Percentiles rank a stretch among this genome's conserved stretches.
Evolutionary conservation across 108 stramenopile species (phyloP).

Genomic region (Nannochloropsis salina): DNA sequence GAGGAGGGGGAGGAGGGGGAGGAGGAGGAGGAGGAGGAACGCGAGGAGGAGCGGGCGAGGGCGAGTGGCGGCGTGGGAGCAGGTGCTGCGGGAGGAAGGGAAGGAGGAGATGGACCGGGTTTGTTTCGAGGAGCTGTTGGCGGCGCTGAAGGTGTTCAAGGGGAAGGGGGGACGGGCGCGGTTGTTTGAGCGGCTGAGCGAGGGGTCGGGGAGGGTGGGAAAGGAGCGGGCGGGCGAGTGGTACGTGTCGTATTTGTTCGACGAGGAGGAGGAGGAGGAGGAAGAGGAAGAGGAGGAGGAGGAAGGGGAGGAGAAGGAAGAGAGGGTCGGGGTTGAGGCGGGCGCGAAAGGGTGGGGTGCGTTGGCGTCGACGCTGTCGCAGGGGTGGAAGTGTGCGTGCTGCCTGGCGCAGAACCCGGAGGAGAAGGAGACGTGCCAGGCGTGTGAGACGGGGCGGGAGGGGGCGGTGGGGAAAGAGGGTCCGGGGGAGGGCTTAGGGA

Average conservation of each 20-base stretch:
- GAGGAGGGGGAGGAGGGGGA: background rate
- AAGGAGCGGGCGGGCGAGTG: background rate
- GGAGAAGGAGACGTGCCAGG: background rate
- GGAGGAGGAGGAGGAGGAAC: background rate
- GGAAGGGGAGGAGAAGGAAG: background rate
- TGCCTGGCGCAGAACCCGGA: slow-evolving; percentile 3
- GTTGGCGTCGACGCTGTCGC: background rate
- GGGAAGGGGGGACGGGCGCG: background rate
- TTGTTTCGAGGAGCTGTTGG: background rate
- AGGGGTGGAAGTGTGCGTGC: background rate
- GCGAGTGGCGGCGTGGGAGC: background rate
- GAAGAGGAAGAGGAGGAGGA: background rate
- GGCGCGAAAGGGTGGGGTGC: background rate
- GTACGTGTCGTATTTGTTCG: slow-evolving; percentile 13
- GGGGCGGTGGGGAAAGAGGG: background rate
- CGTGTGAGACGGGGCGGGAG: slow-evolving; percentile 2
- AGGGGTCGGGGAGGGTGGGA: background rate
- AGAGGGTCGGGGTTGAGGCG: background rate
- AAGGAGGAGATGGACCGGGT: background rate
- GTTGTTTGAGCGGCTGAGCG: background rate
- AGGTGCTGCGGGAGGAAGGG: background rate
- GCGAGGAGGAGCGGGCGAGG: background rate
- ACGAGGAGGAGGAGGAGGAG: background rate
- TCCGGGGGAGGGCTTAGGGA: background rate
- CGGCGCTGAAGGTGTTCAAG: background rate